A percentile compares a stretch with the other conserved stretches of the same genome.
phyloP scores from a whole-genome alignment of 148 eudicot genomes.

The Arbutus unedo region DNA sequence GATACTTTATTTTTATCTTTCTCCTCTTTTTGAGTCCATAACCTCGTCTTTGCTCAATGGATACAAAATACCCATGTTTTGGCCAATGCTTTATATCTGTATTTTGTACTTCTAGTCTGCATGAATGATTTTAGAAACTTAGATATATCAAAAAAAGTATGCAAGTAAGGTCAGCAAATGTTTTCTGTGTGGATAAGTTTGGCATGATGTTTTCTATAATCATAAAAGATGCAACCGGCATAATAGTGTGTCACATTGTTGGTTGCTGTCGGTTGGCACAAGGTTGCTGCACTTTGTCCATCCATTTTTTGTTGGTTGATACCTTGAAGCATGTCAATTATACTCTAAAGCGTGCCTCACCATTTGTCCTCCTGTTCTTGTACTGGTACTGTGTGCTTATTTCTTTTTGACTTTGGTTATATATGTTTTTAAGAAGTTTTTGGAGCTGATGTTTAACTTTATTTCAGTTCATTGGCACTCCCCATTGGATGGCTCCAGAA shows the following conservation, averaged over 20 bases:
- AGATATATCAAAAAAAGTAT: neutral
- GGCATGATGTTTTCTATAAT: neutral
- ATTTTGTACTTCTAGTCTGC: too few species aligned
- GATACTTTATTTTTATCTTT: too few species aligned
- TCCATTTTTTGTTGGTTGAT: neutral
- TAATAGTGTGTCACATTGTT: neutral
- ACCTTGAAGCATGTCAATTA: neutral
- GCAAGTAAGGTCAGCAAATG: neutral
- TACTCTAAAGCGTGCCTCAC: neutral
- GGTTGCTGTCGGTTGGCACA: neutral
- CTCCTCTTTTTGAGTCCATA: too few species aligned
- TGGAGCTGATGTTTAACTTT: constrained; percentile 15
- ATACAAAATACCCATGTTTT: too few species aligned
- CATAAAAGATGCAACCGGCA: neutral
- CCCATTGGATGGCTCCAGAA: constrained; percentile 99
- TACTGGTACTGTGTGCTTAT: neutral
- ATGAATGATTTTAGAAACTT: neutral
- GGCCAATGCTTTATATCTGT: too few species aligned
- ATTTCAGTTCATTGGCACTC: constrained; percentile 92
- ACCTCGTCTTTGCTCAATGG: too few species aligned
- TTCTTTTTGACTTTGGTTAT: constrained; percentile 3
- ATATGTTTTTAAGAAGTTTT: constrained; percentile 3
- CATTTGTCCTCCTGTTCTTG: constrained; percentile 1
- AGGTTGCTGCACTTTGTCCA: neutral
- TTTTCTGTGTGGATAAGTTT: neutral